These are phyloP conservation scores for Postia placenta DNA, from an alignment of 768 basidiomycete species.

Conservation along the genomic window DNA sequence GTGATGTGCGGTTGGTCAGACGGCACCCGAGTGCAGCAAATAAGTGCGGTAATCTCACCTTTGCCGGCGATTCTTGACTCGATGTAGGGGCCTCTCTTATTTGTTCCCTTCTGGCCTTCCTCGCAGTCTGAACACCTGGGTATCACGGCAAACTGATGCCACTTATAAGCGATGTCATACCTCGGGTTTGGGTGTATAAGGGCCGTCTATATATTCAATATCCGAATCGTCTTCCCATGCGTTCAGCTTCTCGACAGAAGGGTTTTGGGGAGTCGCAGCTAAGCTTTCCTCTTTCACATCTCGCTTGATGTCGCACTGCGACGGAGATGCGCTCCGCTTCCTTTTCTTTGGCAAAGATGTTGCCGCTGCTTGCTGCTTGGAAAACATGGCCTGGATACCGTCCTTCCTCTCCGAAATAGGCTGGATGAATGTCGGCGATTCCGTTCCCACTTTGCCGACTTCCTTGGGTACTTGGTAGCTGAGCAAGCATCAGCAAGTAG, in stretches of 20 bases:
- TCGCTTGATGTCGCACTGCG: not conserved
- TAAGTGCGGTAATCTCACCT: no score
- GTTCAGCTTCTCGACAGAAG: constrained; percentile 15
- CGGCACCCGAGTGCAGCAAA: no score
- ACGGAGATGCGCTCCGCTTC: constrained; percentile 20
- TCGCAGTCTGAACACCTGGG: no score
- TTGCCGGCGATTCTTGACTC: not conserved
- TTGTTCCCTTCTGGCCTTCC: no score
- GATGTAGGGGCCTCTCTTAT: not conserved
- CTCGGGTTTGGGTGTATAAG: not conserved
- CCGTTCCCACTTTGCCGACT: constrained; percentile 84
- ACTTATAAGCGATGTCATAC: no score
- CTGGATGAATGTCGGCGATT: constrained; percentile 77
- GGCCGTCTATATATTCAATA: constrained; percentile 13
- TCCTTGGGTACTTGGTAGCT: constrained; percentile 89
- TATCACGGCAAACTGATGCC: no score
- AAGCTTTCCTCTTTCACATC: not conserved
- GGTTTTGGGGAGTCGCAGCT: constrained; percentile 1
- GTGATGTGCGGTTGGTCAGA: no score
- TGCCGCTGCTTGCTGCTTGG: constrained; percentile 39
- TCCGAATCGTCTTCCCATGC: constrained; percentile 21
- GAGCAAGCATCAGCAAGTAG: not conserved
- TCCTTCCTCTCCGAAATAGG: constrained; percentile 77
- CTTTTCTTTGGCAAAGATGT: constrained; percentile 17
- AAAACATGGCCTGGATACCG: constrained; percentile 81